These are phyloP conservation scores for Lipomyces kockii DNA, from an alignment of 805 yeast species.

Conservation along the genomic window DNA sequence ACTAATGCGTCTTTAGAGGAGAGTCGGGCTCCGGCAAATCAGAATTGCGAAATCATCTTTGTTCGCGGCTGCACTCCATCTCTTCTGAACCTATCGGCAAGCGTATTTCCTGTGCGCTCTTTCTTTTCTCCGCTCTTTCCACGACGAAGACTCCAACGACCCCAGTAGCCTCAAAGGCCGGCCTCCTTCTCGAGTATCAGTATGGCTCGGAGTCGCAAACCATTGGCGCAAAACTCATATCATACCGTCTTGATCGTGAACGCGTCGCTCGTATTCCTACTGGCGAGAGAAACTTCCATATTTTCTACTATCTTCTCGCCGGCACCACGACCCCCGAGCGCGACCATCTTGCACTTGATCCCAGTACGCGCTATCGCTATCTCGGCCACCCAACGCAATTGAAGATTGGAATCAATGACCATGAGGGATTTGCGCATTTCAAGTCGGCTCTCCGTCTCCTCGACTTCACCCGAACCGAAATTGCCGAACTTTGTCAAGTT, in stretches of 20 bases:
- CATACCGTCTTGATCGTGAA: conserved; percentile 60
- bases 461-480: conserved; percentile 55
- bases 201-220: conserved; percentile 53
- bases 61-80: conserved; percentile 39
- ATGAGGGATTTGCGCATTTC: conserved; percentile 53
- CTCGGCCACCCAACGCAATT: conserved; percentile 51
- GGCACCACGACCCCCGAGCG: conserved; percentile 54
- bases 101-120: conserved; percentile 40
- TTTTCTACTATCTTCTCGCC: conserved; percentile 60
- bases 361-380: conserved; percentile 50
- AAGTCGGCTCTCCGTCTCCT: conserved; percentile 55
- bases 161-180: conserved; percentile 55
- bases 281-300: conserved; percentile 62
- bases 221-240: conserved; percentile 59
- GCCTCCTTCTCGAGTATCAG: conserved; percentile 59
- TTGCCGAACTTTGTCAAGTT: conserved; percentile 55
- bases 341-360: conserved; percentile 49
- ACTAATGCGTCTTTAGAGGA: conserved; percentile 39
- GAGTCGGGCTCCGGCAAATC: conserved; percentile 51
- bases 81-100: conserved; percentile 15
- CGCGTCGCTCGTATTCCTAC: conserved; percentile 57
- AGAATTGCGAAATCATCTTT: conserved; percentile 45
- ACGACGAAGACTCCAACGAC: conserved; percentile 47
- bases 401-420: conserved; percentile 55
- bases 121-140: conserved; percentile 47